Evolutionary conservation across 2,329 filamentous ascomycete genomes (phyloP).

Genomic region (Microdochium bolleyi): DNA sequence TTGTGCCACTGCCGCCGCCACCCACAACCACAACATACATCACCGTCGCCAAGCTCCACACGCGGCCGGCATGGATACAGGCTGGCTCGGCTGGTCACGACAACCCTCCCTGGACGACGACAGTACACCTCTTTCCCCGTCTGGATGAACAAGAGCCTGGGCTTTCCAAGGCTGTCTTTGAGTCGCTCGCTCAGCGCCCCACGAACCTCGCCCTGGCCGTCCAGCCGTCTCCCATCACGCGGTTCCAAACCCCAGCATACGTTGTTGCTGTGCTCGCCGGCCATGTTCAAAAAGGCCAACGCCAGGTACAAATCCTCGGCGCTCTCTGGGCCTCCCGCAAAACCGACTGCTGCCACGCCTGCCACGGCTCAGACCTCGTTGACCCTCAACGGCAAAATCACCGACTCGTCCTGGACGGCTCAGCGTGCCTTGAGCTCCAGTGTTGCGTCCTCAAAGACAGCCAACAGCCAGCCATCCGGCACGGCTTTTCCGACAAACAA

Average conservation of each 20-base stretch:
- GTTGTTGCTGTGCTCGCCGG: not conserved
- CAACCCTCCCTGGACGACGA: not conserved
- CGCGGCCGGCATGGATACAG: not conserved
- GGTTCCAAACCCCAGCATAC: not conserved
- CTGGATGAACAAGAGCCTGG: not conserved
- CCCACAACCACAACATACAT: not conserved
- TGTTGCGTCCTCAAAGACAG: slow-evolving; percentile 31
- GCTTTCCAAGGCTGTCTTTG: not conserved
- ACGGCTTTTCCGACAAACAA: slow-evolving; percentile 4
- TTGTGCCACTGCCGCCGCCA: not conserved
- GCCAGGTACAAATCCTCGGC: slow-evolving; percentile 27
- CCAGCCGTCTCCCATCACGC: not conserved
- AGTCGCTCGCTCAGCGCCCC: not conserved
- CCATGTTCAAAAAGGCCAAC: slow-evolving; percentile 18
- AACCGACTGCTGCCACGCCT: not conserved
- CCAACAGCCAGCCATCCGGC: slow-evolving; percentile 16
- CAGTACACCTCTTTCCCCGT: not conserved
- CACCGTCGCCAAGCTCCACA: not conserved
- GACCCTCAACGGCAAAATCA: slow-evolving; percentile 35
- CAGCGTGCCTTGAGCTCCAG: slow-evolving; percentile 24
- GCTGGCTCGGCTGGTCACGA: not conserved
- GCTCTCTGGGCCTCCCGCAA: slow-evolving; percentile 18
- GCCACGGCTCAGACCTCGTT: slow-evolving; percentile 14
- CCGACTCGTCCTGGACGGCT: slow-evolving; percentile 39
- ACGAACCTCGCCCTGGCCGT: not conserved